A percentile compares a stretch with the other conserved stretches of the same genome.
Conservation (phyloP, 2,329 filamentous ascomycete species). For the Arachnomyces sp. region DNA sequence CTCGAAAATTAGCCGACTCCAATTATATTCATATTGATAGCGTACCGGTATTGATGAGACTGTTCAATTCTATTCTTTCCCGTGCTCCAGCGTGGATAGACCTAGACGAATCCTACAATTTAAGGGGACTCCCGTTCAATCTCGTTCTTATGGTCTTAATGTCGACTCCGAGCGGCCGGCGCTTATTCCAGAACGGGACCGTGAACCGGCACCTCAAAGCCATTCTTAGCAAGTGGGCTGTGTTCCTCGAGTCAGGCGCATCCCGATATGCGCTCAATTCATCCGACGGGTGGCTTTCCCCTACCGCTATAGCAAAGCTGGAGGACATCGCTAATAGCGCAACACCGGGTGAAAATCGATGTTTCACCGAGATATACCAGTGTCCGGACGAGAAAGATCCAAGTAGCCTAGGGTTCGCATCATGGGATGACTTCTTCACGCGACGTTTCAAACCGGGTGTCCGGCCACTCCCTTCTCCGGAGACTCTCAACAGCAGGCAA, state of each 20-base stretch:
- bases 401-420: conserved; percentile 59
- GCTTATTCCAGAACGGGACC: conserved; percentile 45
- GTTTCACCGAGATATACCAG: no score
- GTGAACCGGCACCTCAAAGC: conserved; percentile 47
- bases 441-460: conserved; percentile 46
- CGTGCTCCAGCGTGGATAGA: conserved; percentile 24
- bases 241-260: conserved; percentile 20
- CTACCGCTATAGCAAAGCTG: no score
- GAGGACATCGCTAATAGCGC: no score
- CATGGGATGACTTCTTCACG: conserved; percentile 66
- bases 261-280: no score
- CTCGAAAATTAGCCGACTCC: conserved; percentile 8
- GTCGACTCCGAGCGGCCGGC: conserved; percentile 46
- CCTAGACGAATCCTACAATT: conserved; percentile 28
- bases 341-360: no score
- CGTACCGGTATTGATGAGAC: no score
- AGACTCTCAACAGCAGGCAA: no score
- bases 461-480: conserved; percentile 53
- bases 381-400: no score
- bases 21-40: no score
- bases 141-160: conserved; percentile 53
- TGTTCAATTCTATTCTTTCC: conserved; percentile 16
- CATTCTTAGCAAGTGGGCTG: conserved; percentile 43
- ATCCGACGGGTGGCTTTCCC: no score
- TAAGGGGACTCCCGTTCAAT: conserved; percentile 50